phyloP scores from a whole-genome alignment of 2,329 filamentous ascomycete genomes.

The Fusarium sp. region DNA sequence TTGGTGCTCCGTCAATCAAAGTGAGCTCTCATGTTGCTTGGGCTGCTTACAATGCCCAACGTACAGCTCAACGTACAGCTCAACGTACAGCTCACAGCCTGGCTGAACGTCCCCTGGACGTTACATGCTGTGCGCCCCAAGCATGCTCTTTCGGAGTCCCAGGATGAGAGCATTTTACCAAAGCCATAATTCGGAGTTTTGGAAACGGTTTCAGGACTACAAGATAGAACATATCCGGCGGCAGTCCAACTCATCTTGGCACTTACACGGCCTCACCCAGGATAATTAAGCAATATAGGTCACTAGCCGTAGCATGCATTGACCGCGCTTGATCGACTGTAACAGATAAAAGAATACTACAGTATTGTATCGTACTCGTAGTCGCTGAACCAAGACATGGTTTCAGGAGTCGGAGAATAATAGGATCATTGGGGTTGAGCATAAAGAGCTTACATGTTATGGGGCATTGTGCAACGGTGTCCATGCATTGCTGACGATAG shows the following conservation, averaged over 20 bases:
- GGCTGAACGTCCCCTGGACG: not conserved
- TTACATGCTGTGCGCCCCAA: slow-evolving; percentile 3
- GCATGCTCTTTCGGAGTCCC: not conserved
- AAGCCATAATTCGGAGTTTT: not conserved
- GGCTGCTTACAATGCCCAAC: not conserved
- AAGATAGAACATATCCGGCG: not conserved
- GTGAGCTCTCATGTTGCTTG: slow-evolving; percentile 10
- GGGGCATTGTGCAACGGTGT: slow-evolving; percentile 7
- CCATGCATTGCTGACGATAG: slow-evolving; percentile 27
- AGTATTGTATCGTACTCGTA: not conserved
- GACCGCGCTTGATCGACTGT: not conserved
- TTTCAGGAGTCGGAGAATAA: slow-evolving; percentile 32
- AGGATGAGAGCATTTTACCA: not conserved
- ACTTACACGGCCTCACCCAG: not conserved
- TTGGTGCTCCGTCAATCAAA: slow-evolving; percentile 5
- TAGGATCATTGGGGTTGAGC: slow-evolving; percentile 20
- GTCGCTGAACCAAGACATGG: slow-evolving; percentile 27
- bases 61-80: not conserved
- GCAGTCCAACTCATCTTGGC: slow-evolving; percentile 3
- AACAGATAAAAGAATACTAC: slow-evolving; percentile 6
- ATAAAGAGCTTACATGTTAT: slow-evolving; percentile 31
- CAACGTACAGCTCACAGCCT: slow-evolving; percentile 1
- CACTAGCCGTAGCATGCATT: not conserved
- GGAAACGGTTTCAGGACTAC: not conserved
- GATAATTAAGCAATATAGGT: not conserved